Conservation (phyloP, 441 rosid species). For the Mallotus repandus region DNA sequence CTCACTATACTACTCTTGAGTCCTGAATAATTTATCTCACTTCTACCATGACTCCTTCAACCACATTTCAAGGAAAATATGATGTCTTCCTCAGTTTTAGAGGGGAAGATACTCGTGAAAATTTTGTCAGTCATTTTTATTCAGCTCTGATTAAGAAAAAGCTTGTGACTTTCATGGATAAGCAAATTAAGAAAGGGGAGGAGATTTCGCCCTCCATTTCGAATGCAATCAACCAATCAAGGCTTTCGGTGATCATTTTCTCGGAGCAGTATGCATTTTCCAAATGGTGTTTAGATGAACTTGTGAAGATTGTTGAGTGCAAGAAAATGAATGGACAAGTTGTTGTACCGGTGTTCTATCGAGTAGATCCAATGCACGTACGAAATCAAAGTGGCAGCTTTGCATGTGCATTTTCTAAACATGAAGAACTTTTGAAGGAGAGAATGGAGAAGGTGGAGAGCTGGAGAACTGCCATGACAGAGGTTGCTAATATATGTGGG, state of each 20-base stretch:
- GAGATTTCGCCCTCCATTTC: background rate
- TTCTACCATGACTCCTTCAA: too few species aligned
- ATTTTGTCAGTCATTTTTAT: background rate
- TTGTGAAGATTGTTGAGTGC: background rate
- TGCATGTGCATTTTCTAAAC: conserved; percentile 1
- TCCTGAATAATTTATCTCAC: too few species aligned
- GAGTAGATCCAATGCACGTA: background rate
- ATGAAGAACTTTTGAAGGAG: background rate
- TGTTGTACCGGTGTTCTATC: conserved; percentile 8
- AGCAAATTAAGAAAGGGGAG: background rate
- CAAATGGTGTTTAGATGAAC: too few species aligned
- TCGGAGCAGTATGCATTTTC: conserved; percentile 10
- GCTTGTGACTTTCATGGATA: background rate
- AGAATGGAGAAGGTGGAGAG: background rate
- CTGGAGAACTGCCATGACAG: background rate
- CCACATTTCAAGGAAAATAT: too few species aligned
- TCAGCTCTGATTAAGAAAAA: background rate
- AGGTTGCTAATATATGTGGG: background rate
- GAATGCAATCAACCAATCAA: conserved; percentile 4
- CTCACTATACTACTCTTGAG: too few species aligned
- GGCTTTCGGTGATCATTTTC: conserved; percentile 1
- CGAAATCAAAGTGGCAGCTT: background rate
- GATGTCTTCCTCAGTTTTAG: too few species aligned
- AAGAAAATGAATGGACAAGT: background rate
- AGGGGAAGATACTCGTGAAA: too few species aligned